A percentile compares a stretch with the other conserved stretches of the same genome.
These are phyloP conservation scores for Carallia brachiata DNA, from an alignment of 345 rosid species.

Conservation along the genomic window DNA sequence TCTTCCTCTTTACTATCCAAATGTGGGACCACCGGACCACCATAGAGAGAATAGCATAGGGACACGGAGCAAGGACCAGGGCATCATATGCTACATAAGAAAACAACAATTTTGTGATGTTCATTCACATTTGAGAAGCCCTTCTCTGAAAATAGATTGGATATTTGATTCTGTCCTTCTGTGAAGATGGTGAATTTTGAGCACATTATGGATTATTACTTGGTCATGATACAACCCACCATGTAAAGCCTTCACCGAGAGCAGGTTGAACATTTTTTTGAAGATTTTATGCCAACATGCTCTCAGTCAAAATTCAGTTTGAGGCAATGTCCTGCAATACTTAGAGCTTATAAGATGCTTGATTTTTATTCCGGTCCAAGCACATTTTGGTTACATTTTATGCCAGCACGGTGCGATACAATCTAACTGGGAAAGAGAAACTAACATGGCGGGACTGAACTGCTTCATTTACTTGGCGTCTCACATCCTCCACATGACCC, in stretches of 20 bases:
- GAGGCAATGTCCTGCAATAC: neutral
- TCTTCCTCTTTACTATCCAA: too few species aligned
- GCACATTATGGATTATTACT: too few species aligned
- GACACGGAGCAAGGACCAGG: too few species aligned
- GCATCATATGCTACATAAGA: too few species aligned
- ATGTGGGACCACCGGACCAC: too few species aligned
- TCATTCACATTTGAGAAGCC: slow-evolving; percentile 1
- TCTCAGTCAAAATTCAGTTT: neutral
- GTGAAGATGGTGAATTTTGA: neutral
- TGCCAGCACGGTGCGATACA: neutral
- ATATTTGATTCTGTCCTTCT: neutral
- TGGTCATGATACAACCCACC: too few species aligned
- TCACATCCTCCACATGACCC: slow-evolving; percentile 90
- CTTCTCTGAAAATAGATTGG: neutral
- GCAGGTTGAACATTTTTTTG: neutral
- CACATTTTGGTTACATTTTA: too few species aligned
- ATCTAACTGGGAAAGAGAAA: slow-evolving; percentile 20
- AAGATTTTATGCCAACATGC: neutral
- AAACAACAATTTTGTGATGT: too few species aligned
- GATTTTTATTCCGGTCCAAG: too few species aligned
- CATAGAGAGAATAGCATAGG: too few species aligned
- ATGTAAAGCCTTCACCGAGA: too few species aligned
- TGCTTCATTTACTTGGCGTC: slow-evolving; percentile 87
- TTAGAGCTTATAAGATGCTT: neutral
- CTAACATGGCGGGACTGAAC: slow-evolving; percentile 74